Conservation (phyloP, 768 basidiomycete species). For the Ephemerocybe angulata region DNA sequence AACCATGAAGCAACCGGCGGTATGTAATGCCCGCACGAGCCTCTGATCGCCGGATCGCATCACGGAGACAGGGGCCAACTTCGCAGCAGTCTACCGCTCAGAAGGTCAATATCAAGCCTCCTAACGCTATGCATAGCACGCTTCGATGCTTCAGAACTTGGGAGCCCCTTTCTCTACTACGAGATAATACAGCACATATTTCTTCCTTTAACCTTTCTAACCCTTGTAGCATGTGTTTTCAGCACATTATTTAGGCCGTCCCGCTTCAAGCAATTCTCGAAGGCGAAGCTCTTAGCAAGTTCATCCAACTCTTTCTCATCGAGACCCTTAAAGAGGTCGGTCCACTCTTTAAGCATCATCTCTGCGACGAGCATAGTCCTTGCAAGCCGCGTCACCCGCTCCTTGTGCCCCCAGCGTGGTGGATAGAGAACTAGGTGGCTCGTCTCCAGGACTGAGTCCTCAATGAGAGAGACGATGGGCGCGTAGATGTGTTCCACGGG, state of each 20-base stretch:
- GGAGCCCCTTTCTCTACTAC: too few species aligned
- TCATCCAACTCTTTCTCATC: conserved; percentile 59
- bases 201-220: too few species aligned
- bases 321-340: conserved; percentile 59
- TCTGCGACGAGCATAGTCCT: conserved; percentile 69
- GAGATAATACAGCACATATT: too few species aligned
- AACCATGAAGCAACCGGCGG: too few species aligned
- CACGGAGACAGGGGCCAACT: too few species aligned
- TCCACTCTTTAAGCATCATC: conserved; percentile 71
- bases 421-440: conserved; percentile 52
- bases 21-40: too few species aligned
- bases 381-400: conserved; percentile 54
- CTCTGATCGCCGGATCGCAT: too few species aligned
- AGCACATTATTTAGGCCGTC: conserved; percentile 59
- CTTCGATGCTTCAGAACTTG: too few species aligned
- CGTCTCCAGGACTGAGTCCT: conserved; percentile 45
- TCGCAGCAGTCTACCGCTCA: too few species aligned
- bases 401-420: conserved; percentile 59
- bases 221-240: conserved; percentile 8
- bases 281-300: conserved; percentile 70
- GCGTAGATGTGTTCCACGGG: conserved; percentile 57
- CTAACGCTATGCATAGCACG: too few species aligned
- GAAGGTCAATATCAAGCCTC: too few species aligned
- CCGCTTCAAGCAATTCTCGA: conserved; percentile 65
- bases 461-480: conserved; percentile 61